A percentile compares a stretch with the other conserved stretches of the same genome.
phyloP scores from a whole-genome alignment of 1,139 yeast species.

The Suhomyces panamericanus region DNA sequence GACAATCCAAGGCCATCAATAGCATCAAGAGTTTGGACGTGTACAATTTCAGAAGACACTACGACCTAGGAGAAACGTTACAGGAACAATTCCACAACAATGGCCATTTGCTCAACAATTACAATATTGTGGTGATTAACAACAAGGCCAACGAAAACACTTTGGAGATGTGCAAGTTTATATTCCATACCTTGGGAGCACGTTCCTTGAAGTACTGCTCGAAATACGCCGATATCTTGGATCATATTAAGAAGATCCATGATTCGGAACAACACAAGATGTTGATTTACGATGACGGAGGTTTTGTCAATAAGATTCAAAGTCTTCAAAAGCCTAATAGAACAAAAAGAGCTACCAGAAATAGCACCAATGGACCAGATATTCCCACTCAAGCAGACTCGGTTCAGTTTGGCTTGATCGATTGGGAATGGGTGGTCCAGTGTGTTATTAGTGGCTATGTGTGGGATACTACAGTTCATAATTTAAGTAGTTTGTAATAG shows the following conservation, averaged over 20 bases:
- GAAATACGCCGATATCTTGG: conserved; percentile 11
- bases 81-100: conserved; percentile 43
- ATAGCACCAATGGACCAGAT: conserved; percentile 1
- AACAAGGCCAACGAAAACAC: conserved; percentile 25
- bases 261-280: conserved; percentile 11
- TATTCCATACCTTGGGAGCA: conserved; percentile 52
- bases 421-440: conserved; percentile 80
- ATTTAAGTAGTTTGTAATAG: not conserved
- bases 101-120: conserved; percentile 29
- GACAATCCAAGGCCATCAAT: conserved; percentile 47
- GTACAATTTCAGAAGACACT: conserved; percentile 36
- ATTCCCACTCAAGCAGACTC: conserved; percentile 6
- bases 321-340: conserved; percentile 4
- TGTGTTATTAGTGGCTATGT: conserved; percentile 49
- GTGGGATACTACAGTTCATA: conserved; percentile 9
- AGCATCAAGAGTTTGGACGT: conserved; percentile 45
- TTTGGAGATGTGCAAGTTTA: conserved; percentile 42
- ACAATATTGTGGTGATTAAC: conserved; percentile 32
- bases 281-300: conserved; percentile 30
- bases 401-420: conserved; percentile 30
- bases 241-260: conserved; percentile 3
- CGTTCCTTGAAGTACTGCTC: conserved; percentile 20
- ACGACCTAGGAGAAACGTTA: conserved; percentile 25
- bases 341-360: conserved; percentile 6
- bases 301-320: conserved; percentile 5